Percentiles rank a stretch among this genome's conserved stretches.
These are phyloP conservation scores for Chaetomium sp. DNA, from an alignment of 2,329 filamentous ascomycete species.

Conservation along the genomic window DNA sequence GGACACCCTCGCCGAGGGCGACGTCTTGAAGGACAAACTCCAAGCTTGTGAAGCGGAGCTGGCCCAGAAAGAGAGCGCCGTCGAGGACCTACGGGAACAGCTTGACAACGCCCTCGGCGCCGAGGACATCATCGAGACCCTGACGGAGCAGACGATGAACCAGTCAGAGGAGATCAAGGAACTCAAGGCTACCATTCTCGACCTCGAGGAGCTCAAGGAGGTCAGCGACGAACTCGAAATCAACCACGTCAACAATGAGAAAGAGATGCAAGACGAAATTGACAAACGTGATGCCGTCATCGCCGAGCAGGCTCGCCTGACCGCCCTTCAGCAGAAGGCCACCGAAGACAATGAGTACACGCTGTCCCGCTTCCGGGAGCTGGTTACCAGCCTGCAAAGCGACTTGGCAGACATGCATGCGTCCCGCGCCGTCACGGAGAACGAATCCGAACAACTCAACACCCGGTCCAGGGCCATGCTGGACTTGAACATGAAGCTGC, in stretches of 20 bases:
- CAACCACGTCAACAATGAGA: conserved; percentile 90
- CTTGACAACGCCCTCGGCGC: conserved; percentile 85
- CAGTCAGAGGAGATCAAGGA: conserved; percentile 83
- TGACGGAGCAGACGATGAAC: conserved; percentile 83
- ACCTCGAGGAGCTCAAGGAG: conserved; percentile 86
- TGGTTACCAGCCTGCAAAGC: conserved; percentile 81
- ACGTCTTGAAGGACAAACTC: conserved; percentile 68
- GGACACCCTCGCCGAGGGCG: conserved; percentile 70
- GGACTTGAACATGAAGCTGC: conserved; percentile 93
- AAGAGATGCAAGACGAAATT: conserved; percentile 90
- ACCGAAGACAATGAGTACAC: conserved; percentile 91
- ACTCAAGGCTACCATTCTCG: conserved; percentile 77
- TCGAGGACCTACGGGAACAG: conserved; percentile 87
- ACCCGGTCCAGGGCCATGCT: conserved; percentile 90
- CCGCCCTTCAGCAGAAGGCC: conserved; percentile 73
- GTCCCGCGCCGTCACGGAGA: conserved; percentile 88
- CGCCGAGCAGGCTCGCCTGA: conserved; percentile 74
- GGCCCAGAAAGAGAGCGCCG: conserved; percentile 68
- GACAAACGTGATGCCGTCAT: conserved; percentile 85
- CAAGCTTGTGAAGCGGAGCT: conserved; percentile 73
- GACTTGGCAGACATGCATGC: conserved; percentile 91
- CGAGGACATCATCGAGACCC: conserved; percentile 91
- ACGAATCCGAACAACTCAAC: conserved; percentile 87
- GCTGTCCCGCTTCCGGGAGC: conserved; percentile 81
- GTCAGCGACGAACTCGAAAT: conserved; percentile 92